Base-by-base conservation (phyloP, 2,329 filamentous ascomycete species). In the Leptosphaerulina australis region DNA sequence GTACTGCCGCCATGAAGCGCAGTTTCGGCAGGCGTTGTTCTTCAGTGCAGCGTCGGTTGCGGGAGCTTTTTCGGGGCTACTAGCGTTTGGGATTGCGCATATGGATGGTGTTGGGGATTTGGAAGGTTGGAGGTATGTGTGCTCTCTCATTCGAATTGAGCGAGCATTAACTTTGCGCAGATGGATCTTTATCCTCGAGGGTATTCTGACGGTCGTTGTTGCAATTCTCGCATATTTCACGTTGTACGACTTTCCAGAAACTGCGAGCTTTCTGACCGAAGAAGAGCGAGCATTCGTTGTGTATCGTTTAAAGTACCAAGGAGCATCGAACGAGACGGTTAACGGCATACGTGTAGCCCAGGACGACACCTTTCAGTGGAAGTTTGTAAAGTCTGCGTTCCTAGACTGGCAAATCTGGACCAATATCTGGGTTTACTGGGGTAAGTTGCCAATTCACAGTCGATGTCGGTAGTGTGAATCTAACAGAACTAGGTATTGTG, bases 341-440 rank as follows among this genome's bases (percentile, higher is more conserved):
- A 78, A 80, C 1, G 86, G 89, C 52, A 83, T 81, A 49, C 86
- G 90, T 58, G 86, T 87, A 0, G 88, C 83, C 0, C 81, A 85
- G 6, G 77, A 86, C 39, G 88, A 92, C 59, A 69, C 74, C 0
- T 91, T 92, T 62, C 81, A 77, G 12, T 91, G 88, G 88, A 72
- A 64, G 1, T 66, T 66, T 50, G 74, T 77, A 25, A 72, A 81
- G 33, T 65, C 67, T 25, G 76, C 76, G 1, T 76, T 80, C 37
- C 58, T 69, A 12, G 77, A 80, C 48, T 79, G 76, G 76, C 77
- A 80, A 56, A 73, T 79, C 25, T 79, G 69, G 67, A 54, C 67
- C 1, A 80, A 79, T 43, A 74, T 86, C 4, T 75, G 87, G 39
- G 82, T 88, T 25, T 85, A 84, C 60, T 86, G 85, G 76, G 83